Evolutionary conservation across 306 rosid species (phyloP), one percentile per base, ranked within the genome.

Genomic region (Cicer yamashitae): DNA sequence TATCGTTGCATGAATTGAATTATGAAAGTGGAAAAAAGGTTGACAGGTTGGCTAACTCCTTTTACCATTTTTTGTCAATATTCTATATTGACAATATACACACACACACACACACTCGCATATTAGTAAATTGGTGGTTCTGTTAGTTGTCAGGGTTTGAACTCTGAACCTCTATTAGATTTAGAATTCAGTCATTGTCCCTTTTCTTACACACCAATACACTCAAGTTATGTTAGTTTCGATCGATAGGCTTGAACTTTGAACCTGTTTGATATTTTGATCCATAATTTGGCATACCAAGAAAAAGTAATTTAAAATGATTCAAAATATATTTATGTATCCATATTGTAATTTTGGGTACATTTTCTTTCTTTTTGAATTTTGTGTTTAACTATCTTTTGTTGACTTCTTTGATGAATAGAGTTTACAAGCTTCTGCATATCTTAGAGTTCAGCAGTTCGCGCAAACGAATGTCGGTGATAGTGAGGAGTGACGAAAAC

Each of bases 391-490:
- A 67, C 51, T 48, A n/a, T 14, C 37, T 66, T 59, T 81, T 62
- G 67, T 50, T 79, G 52, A 69, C 68, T 58, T 37, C 6, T 70
- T 86, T 65, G 45, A 11, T 77, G 62, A 70, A 67, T 80, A 93
- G 98, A 81, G 86, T 56, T 70, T 93, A 91, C 45, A 73, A 83
- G 86, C 91, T 88, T 81, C 89, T 91, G 79, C 90, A 89, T 13
- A 83, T 91, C 86, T 77, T 93, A 47, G 97, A 91, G 86, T 93
- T 93, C 86, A 91, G 89, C 75, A 93, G 97, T 78, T 79, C 91
- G 48, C 96, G 98, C 83, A 93, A 91, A 84, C 81, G 98, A 84
- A 93, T 93, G 98, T 93, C 98, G 12, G 98, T 93, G 82, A 89
- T 93, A 66, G 90, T 93, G 41, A 89, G 89, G 86, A 83, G 79